phyloP scores from a whole-genome alignment of 2,329 filamentous ascomycete species.

The Arthrobotrys sinensis region DNA sequence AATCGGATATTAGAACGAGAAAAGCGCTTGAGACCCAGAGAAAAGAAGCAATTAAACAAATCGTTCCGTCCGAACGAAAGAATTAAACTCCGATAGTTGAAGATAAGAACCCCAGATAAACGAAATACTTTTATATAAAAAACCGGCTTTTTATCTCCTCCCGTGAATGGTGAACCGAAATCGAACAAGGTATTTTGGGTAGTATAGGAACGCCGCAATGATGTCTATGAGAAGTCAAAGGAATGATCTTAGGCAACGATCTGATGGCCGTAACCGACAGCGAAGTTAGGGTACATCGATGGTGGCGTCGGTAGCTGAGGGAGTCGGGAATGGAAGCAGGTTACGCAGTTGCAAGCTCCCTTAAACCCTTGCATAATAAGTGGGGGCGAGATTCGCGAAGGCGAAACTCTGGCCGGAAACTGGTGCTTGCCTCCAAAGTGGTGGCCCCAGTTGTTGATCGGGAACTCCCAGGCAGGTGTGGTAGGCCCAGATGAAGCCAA shows the following conservation, averaged over 20 bases:
- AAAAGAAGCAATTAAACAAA: constrained; percentile 64
- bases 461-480: constrained; percentile 72
- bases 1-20: constrained; percentile 67
- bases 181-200: constrained; percentile 22
- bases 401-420: constrained; percentile 69
- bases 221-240: constrained; percentile 53
- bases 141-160: constrained; percentile 60
- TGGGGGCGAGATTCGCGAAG: constrained; percentile 66
- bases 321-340: constrained; percentile 66
- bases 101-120: constrained; percentile 45
- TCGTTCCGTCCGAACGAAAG: constrained; percentile 65
- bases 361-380: constrained; percentile 66
- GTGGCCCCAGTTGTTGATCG: constrained; percentile 68
- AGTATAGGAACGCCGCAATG: constrained; percentile 64
- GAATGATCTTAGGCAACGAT: constrained; percentile 61
- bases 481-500: constrained; percentile 72
- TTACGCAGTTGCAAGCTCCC: constrained; percentile 69
- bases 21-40: constrained; percentile 62
- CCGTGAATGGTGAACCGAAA: constrained; percentile 62
- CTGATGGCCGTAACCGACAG: constrained; percentile 55
- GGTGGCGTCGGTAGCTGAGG: constrained; percentile 37
- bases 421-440: constrained; percentile 70
- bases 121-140: constrained; percentile 55
- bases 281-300: constrained; percentile 48
- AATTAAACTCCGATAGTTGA: constrained; percentile 67